Conservation (phyloP, 2,329 filamentous ascomycete species). For the Cercospora zeae-maydis region DNA sequence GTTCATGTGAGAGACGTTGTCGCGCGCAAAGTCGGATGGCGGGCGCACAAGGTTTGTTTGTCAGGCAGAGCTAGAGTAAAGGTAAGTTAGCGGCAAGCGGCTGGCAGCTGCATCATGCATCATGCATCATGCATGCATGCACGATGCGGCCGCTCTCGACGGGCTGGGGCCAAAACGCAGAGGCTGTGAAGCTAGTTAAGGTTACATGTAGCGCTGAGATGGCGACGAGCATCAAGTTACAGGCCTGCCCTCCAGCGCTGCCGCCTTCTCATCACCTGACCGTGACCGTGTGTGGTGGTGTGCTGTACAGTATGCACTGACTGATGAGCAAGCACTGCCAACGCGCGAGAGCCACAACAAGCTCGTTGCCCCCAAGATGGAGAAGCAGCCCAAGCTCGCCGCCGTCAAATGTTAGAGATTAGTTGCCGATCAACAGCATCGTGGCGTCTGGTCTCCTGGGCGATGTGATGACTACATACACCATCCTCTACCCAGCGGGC, state of each 20-base stretch:
- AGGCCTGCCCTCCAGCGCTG: too few relatives aligned
- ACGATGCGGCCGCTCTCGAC: constrained; percentile 11
- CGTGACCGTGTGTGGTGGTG: too few relatives aligned
- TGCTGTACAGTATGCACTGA: too few relatives aligned
- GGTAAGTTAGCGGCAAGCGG: constrained; percentile 19
- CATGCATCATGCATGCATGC: too few relatives aligned
- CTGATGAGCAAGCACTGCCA: too few relatives aligned
- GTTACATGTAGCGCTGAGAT: too few relatives aligned
- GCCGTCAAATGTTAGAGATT: background rate
- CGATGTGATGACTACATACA: too few relatives aligned
- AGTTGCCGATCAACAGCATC: background rate
- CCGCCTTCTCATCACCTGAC: too few relatives aligned
- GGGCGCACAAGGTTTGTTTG: constrained; percentile 18
- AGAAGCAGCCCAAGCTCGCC: background rate
- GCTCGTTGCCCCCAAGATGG: background rate
- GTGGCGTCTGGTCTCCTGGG: background rate
- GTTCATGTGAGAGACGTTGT: background rate
- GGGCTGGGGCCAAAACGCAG: background rate
- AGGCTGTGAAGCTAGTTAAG: background rate
- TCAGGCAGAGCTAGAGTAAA: too few relatives aligned
- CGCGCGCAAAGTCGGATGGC: constrained; percentile 18
- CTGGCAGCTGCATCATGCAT: too few relatives aligned
- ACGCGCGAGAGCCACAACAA: too few relatives aligned
- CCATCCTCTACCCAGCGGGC: too few relatives aligned
- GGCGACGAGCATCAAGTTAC: background rate